Conservation (phyloP, 169 alveolate genomes). For the Eimeria brunetti region DNA sequence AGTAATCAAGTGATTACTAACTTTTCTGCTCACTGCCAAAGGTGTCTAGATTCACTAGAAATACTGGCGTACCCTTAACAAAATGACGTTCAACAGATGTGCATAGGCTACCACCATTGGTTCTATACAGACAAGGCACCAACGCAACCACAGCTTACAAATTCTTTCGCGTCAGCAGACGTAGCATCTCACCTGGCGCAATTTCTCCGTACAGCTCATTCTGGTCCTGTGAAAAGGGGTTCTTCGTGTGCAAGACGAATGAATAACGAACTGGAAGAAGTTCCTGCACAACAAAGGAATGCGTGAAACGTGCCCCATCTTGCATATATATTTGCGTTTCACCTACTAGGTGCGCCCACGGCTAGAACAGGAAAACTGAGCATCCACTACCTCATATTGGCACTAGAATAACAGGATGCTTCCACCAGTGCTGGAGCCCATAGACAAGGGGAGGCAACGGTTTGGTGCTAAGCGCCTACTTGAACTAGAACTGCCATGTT, state of each 20-base stretch:
- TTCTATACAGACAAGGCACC: not conserved
- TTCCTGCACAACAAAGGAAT: conserved; percentile 81
- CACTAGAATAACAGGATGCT: not conserved
- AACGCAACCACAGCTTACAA: not conserved
- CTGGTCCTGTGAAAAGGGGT: conserved; percentile 89
- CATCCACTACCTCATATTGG: not conserved
- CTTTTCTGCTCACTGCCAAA: not conserved
- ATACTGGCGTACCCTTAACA: not conserved
- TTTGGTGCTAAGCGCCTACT: conserved; percentile 25
- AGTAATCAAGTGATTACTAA: not conserved
- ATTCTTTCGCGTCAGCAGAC: not conserved
- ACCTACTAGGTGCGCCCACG: not conserved
- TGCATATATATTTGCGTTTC: not conserved
- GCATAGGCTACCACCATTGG: not conserved
- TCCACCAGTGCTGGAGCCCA: not conserved
- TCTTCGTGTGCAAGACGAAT: conserved; percentile 93
- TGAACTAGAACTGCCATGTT: conserved; percentile 85
- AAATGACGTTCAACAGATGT: not conserved
- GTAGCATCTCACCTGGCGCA: conserved; percentile 87
- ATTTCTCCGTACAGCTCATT: conserved; percentile 93
- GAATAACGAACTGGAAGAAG: conserved; percentile 94
- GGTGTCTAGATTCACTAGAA: not conserved
- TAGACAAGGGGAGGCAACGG: not conserved
- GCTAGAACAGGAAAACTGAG: not conserved
- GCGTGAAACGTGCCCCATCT: not conserved